Percentiles rank a stretch among this genome's conserved stretches.
Evolutionary conservation across 179 eudicot species (phyloP).

Genomic region (Amaranthus tricolor): DNA sequence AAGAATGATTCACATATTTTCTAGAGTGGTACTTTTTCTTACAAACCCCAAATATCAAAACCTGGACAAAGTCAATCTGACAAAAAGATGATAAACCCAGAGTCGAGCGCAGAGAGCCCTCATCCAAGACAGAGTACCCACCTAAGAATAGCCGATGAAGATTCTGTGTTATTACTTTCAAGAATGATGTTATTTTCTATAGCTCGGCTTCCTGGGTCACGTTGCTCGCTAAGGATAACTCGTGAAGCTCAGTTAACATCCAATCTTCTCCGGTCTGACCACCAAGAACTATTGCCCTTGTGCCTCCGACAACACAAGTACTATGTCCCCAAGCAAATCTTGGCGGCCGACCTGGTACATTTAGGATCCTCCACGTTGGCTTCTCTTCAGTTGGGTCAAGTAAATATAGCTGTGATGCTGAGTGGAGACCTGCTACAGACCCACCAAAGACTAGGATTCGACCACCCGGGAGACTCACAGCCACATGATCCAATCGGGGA

Average conservation of each 20-base stretch:
- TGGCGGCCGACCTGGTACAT: constrained; percentile 79
- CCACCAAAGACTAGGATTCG: constrained; percentile 73
- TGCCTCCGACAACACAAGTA: constrained; percentile 82
- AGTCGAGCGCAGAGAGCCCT: constrained; percentile 15
- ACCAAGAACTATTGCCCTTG: constrained; percentile 75
- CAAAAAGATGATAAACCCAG: constrained; percentile 27
- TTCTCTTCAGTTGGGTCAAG: constrained; percentile 79
- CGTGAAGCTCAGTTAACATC: constrained; percentile 72
- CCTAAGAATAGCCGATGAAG: constrained; percentile 8
- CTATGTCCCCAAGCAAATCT: constrained; percentile 89
- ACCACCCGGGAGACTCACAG: constrained; percentile 86
- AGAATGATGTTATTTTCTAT: no score
- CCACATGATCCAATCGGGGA: constrained; percentile 79
- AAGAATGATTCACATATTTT: constrained; percentile 21
- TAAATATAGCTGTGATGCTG: constrained; percentile 74
- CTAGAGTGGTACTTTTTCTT: constrained; percentile 15
- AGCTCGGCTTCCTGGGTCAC: constrained; percentile 35
- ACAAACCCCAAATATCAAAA: constrained; percentile 37
- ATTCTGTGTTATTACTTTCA: no score
- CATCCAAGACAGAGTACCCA: constrained; percentile 17
- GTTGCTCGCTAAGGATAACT: constrained; percentile 65
- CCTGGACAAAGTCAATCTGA: constrained; percentile 26
- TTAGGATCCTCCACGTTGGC: constrained; percentile 70
- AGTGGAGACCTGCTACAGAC: constrained; percentile 70
- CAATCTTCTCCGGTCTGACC: constrained; percentile 85